A percentile compares a stretch with the other conserved stretches of the same genome.
These are phyloP conservation scores for Acacia concinna DNA, from an alignment of 331 rosid species.

Conservation along the genomic window DNA sequence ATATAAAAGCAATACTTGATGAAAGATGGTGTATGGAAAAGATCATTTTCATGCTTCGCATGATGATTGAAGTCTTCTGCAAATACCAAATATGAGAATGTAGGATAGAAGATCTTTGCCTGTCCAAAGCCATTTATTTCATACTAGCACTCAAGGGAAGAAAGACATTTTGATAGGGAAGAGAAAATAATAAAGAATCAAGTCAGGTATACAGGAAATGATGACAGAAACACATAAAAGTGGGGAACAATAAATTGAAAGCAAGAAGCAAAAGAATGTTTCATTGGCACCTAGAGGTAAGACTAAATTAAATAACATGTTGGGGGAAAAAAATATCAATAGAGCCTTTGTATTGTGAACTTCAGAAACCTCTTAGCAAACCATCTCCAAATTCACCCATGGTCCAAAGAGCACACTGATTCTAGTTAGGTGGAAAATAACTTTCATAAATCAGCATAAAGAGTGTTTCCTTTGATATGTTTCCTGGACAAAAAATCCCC, in stretches of 20 bases:
- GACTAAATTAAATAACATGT: neutral
- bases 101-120: neutral
- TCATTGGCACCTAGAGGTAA: neutral
- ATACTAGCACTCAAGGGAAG: neutral
- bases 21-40: neutral
- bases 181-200: no score
- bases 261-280: neutral
- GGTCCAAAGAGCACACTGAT: neutral
- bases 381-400: neutral
- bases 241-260: neutral
- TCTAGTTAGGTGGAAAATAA: neutral
- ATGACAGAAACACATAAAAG: neutral
- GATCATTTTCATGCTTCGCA: neutral
- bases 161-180: no score
- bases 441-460: neutral
- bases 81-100: no score
- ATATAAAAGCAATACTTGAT: neutral
- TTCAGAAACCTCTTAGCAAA: neutral
- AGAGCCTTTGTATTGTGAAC: neutral
- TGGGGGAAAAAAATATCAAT: neutral
- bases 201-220: neutral
- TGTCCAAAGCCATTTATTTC: neutral
- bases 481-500: neutral
- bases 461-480: neutral
- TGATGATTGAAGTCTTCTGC: neutral